Evolutionary conservation across 1,139 yeast genomes (phyloP).

Genomic region (Sugiyamaella grinbergsii): DNA sequence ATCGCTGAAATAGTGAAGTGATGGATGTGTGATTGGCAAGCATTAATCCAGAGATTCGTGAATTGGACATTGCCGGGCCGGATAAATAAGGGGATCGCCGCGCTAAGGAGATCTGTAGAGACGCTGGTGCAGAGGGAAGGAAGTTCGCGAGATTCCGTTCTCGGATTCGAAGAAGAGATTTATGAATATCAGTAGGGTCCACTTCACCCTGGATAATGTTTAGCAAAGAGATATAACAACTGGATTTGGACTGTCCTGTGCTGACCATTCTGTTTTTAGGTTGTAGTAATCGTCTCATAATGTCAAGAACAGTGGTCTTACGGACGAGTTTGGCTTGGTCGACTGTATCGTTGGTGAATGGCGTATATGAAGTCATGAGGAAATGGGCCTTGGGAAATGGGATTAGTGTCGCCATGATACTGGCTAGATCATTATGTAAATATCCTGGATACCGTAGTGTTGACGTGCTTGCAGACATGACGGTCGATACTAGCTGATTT

Average conservation of each 20-base stretch:
- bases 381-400: slow-evolving; percentile 93
- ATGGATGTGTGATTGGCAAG: slow-evolving; percentile 78
- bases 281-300: slow-evolving; percentile 77
- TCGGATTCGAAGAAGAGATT: slow-evolving; percentile 75
- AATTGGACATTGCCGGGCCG: slow-evolving; percentile 26
- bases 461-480: slow-evolving; percentile 81
- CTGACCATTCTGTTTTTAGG: slow-evolving; percentile 75
- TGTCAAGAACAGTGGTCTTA: slow-evolving; percentile 80
- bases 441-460: slow-evolving; percentile 91
- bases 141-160: slow-evolving; percentile 65
- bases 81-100: slow-evolving; percentile 63
- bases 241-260: slow-evolving; percentile 43
- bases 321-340: slow-evolving; percentile 61
- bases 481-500: slow-evolving; percentile 82
- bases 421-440: slow-evolving; percentile 82
- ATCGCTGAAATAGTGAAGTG: slow-evolving; percentile 62
- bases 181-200: slow-evolving; percentile 75
- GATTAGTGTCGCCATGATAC: slow-evolving; percentile 77
- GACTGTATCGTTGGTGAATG: slow-evolving; percentile 69
- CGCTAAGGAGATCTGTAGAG: slow-evolving; percentile 78
- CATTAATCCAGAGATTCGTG: slow-evolving; percentile 62
- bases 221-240: slow-evolving; percentile 66
- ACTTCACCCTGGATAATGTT: slow-evolving; percentile 75
- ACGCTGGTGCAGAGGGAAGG: slow-evolving; percentile 85
- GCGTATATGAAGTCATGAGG: slow-evolving; percentile 82